phyloP scores from a whole-genome alignment of 345 rosid genomes.

The sweet orange (Citrus sinensis) region DNA sequence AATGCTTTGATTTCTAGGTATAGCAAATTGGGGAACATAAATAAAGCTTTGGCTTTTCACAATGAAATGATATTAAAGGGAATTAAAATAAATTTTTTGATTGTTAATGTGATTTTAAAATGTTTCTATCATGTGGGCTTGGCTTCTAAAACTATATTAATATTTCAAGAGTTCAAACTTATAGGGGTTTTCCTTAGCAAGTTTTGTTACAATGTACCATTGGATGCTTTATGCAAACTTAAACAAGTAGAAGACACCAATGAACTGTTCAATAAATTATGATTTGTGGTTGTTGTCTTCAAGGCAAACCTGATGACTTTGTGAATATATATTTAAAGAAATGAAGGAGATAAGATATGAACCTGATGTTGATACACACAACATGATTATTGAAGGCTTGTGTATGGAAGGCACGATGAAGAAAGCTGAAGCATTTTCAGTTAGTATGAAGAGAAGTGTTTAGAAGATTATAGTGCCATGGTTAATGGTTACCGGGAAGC shows the following conservation, averaged over 20 bases:
- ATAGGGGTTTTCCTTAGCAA: constrained; percentile 49
- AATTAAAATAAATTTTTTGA: constrained; percentile 50
- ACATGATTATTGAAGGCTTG: constrained; percentile 60
- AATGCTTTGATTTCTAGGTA: constrained; percentile 41
- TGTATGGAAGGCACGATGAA: constrained; percentile 58
- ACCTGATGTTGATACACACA: constrained; percentile 57
- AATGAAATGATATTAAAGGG: constrained; percentile 47
- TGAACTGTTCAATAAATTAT: constrained; percentile 48
- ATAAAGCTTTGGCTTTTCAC: constrained; percentile 42
- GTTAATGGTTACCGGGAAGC: constrained; percentile 61
- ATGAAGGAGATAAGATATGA: constrained; percentile 45
- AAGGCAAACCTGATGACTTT: constrained; percentile 43
- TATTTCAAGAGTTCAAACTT: constrained; percentile 36
- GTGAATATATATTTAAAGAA: constrained; percentile 42
- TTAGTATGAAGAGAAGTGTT: constrained; percentile 31
- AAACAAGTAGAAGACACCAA: constrained; percentile 58
- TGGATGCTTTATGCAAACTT: constrained; percentile 58
- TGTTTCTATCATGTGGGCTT: constrained; percentile 44
- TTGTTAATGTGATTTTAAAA: constrained; percentile 55
- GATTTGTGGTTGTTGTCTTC: constrained; percentile 56
- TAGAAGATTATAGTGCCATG: constrained; percentile 49
- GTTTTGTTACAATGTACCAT: constrained; percentile 49
- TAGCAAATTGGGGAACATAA: constrained; percentile 41
- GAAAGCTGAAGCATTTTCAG: constrained; percentile 56
- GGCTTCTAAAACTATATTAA: constrained; percentile 28